phyloP scores from a whole-genome alignment of 2,329 filamentous ascomycete species.

The Aureobasidium uvarum region DNA sequence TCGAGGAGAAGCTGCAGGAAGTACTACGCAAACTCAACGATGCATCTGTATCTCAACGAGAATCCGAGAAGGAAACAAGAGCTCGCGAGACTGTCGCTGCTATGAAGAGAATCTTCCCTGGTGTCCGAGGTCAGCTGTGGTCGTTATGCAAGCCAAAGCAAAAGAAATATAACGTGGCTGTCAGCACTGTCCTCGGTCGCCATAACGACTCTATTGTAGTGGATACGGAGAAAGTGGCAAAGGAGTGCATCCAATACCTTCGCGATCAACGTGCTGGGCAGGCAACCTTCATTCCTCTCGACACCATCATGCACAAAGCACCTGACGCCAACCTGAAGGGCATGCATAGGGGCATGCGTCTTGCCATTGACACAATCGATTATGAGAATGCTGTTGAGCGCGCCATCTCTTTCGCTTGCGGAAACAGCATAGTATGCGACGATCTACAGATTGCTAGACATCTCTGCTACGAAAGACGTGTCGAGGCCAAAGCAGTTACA shows the following conservation, averaged over 20 bases:
- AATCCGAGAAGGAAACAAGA: slow-evolving; percentile 76
- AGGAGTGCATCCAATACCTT: slow-evolving; percentile 91
- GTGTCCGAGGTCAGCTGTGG: slow-evolving; percentile 84
- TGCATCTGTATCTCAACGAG: slow-evolving; percentile 78
- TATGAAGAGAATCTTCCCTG: slow-evolving; percentile 86
- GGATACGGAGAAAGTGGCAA: slow-evolving; percentile 89
- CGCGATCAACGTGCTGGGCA: slow-evolving; percentile 84
- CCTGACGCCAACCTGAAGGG: slow-evolving; percentile 89
- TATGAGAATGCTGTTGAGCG: slow-evolving; percentile 86
- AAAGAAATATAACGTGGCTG: slow-evolving; percentile 92
- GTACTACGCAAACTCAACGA: slow-evolving; percentile 77
- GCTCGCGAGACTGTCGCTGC: slow-evolving; percentile 81
- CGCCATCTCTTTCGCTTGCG: slow-evolving; percentile 92
- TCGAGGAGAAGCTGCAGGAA: slow-evolving; percentile 87
- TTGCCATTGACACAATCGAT: slow-evolving; percentile 94
- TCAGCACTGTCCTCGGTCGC: slow-evolving; percentile 85
- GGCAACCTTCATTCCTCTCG: slow-evolving; percentile 91
- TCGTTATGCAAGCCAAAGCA: slow-evolving; percentile 95
- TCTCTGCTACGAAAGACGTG: slow-evolving; percentile 78
- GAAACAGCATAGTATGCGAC: slow-evolving; percentile 92
- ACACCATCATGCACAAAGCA: slow-evolving; percentile 94
- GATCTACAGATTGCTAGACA: slow-evolving; percentile 81
- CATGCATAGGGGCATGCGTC: slow-evolving; percentile 74
- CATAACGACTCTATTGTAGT: slow-evolving; percentile 95
- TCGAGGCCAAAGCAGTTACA: slow-evolving; percentile 92